Conservation (phyloP, 2,329 filamentous ascomycete species). For the Trichoderma citrinoviride region DNA sequence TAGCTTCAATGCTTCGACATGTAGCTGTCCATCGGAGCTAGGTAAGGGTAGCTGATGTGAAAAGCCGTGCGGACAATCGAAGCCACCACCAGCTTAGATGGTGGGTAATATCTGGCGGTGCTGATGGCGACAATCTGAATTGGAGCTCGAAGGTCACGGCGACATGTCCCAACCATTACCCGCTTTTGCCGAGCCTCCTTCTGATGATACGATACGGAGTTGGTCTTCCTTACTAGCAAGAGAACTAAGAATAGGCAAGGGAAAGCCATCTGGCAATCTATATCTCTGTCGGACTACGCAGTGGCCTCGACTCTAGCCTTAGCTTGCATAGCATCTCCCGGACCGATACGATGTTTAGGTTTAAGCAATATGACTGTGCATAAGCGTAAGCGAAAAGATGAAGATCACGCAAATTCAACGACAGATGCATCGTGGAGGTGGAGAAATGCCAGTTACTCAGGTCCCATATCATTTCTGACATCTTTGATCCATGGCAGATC, state of each 20-base stretch:
- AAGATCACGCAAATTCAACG: too few species aligned
- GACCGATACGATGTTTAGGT: too few species aligned
- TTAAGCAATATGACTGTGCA: too few species aligned
- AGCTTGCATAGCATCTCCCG: too few species aligned
- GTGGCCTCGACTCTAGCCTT: too few species aligned
- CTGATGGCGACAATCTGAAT: neutral
- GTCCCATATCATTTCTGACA: too few species aligned
- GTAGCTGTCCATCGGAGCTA: neutral
- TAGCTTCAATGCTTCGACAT: neutral
- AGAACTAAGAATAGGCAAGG: neutral
- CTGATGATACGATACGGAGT: neutral
- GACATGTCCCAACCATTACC: too few species aligned
- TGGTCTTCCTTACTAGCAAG: neutral
- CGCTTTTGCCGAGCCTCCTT: neutral
- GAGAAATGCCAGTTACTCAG: too few species aligned
- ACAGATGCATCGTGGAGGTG: too few species aligned
- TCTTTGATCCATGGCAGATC: too few species aligned
- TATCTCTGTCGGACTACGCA: too few species aligned
- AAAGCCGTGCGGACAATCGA: neutral
- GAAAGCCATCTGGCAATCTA: neutral
- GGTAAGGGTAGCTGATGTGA: neutral
- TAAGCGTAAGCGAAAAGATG: too few species aligned
- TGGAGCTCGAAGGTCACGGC: neutral
- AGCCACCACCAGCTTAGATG: neutral
- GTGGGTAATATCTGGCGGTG: neutral